A percentile compares a stretch with the other conserved stretches of the same genome.
Evolutionary conservation across 176 grass and related monocot genomes (phyloP).

Genomic region (Paspalum notatum): DNA sequence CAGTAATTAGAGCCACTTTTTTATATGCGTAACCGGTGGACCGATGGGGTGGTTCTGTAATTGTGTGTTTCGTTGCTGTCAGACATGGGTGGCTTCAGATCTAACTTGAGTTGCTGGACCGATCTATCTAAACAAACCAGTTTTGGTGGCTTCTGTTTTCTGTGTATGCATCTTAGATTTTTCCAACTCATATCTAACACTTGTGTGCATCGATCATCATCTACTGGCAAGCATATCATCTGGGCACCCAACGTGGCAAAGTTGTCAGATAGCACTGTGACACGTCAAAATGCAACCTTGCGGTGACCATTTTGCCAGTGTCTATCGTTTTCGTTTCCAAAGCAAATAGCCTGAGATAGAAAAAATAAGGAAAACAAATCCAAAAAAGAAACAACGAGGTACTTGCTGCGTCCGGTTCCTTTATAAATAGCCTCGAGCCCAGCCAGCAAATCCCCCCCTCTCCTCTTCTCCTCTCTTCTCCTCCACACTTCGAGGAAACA

Average conservation of each 20-base stretch:
- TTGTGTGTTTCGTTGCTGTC: not conserved
- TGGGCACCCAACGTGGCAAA: not conserved
- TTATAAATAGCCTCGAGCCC: slow-evolving; percentile 63
- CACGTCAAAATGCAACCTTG: slow-evolving; percentile 26
- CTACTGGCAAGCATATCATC: slow-evolving; percentile 15
- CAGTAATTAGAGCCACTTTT: not conserved
- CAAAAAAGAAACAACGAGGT: not conserved
- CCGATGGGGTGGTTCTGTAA: not conserved
- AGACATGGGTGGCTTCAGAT: not conserved
- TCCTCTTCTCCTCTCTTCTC: slow-evolving; percentile 22
- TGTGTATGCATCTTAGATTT: not conserved
- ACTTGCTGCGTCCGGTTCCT: not conserved
- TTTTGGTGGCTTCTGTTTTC: not conserved
- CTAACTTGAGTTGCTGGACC: not conserved
- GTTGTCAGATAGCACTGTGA: slow-evolving; percentile 22
- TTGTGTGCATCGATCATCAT: not conserved
- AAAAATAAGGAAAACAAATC: not conserved
- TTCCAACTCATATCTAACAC: not conserved
- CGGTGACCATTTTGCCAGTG: slow-evolving; percentile 10
- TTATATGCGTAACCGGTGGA: not conserved
- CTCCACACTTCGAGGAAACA: slow-evolving; percentile 60
- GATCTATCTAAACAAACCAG: not conserved
- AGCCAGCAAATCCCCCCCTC: slow-evolving; percentile 15
- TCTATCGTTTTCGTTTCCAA: slow-evolving; percentile 12
- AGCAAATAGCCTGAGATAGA: not conserved